Base-by-base conservation (phyloP, 352 stramenopile species). In the Pythium scleroteichum region DNA sequence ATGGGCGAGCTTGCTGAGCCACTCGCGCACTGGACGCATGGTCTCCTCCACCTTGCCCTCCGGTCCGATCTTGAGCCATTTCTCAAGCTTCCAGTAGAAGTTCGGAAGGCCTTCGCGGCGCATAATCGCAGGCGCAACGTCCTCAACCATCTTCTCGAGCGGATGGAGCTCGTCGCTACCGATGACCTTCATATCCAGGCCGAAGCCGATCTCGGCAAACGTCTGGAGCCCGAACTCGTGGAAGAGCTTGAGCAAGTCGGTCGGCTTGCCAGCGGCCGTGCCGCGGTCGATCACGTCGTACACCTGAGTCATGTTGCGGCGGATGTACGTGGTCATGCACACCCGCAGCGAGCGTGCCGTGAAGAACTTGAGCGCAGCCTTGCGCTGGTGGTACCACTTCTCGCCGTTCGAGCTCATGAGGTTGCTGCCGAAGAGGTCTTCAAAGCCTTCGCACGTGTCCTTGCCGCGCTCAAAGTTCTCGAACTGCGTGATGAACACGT, bases 1-100 rank as follows among this genome's bases (percentile, higher is more conserved):
- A 13, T 32, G 71, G 23, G 87, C 78, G 29, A 85, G 67, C 4
- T 41, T 56, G 29, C 74, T 69, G 7, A 87, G 46, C 56, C 66
- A 82, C 23, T 69, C 69, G 55, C 79, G 62, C 26, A 85, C 40
- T 2, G 66, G 32, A 1, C 67, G 54, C 22, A 77, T 59, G 1
- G 51, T 41, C 2, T 82, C 54, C 3, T 46, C 42, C 19, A 87
- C 41, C 16, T 69, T 41, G 23, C 71, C 70, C 53, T 88, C 79
- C 6, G 40, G 40, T 5, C 77, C 79, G 17, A 85, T 22, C 8
- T 73, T 74, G 6, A 88, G 52, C 24, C 51, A 70, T 10, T 70
- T 65, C 52, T 86, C 79, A 27, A 80, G 58, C 48, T 80, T 77
- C 79, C 81, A 90, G 19, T 84, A 44, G 42, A 65, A 79, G 24